Conservation (phyloP, 768 basidiomycete genomes). For the Lepiota venenata region DNA sequence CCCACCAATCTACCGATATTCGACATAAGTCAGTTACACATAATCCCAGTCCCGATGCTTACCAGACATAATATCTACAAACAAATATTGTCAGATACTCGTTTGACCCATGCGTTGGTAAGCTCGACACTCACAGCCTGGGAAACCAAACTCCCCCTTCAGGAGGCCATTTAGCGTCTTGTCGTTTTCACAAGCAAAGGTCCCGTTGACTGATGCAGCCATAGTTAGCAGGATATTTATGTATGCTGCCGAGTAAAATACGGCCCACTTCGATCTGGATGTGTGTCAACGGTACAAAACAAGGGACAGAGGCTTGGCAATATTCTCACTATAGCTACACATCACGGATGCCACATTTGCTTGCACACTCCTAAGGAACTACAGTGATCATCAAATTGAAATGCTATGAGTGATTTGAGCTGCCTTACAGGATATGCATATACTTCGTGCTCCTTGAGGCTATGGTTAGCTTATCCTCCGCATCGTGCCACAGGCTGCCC, state of each 20-base stretch:
- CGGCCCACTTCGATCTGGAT: slow-evolving; percentile 31
- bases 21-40: background rate
- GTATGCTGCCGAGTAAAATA: background rate
- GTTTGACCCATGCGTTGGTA: background rate
- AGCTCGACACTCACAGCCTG: slow-evolving; percentile 45
- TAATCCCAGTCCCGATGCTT: slow-evolving; percentile 3
- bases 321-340: slow-evolving; percentile 55
- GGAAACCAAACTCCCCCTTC: slow-evolving; percentile 66
- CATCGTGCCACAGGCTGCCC: background rate
- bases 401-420: background rate
- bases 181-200: slow-evolving; percentile 63
- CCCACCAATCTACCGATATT: slow-evolving; percentile 51
- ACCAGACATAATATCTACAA: slow-evolving; percentile 46
- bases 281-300: background rate
- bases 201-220: slow-evolving; percentile 40
- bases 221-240: background rate
- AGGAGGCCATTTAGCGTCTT: slow-evolving; percentile 56
- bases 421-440: slow-evolving; percentile 46
- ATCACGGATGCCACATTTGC: slow-evolving; percentile 65
- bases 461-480: background rate
- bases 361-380: slow-evolving; percentile 56
- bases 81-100: background rate
- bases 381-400: background rate
- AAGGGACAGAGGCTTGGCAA: background rate
- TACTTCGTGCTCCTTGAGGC: slow-evolving; percentile 47